phyloP scores from a whole-genome alignment of 2,329 filamentous ascomycete genomes.

The Apiospora arundinis region DNA sequence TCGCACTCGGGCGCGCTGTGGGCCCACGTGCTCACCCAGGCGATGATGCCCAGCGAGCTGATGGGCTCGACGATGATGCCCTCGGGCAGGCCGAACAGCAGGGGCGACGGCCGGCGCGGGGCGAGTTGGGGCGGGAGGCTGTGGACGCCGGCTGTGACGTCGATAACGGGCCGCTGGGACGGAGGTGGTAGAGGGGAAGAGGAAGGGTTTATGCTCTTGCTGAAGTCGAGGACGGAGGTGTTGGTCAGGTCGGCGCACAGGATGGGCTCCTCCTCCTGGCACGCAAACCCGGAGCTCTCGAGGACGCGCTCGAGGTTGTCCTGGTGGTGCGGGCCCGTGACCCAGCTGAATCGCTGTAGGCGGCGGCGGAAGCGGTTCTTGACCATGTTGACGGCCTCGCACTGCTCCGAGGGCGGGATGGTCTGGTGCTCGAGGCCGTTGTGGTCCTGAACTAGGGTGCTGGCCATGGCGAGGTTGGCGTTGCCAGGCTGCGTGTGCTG shows the following conservation, averaged over 20 bases:
- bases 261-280: slow-evolving; percentile 27
- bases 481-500: neutral
- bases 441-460: slow-evolving; percentile 23
- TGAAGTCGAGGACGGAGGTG: neutral
- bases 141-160: neutral
- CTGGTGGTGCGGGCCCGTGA: slow-evolving; percentile 30
- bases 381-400: slow-evolving; percentile 25
- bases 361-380: slow-evolving; percentile 23
- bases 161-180: neutral
- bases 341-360: slow-evolving; percentile 28
- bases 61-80: slow-evolving; percentile 12
- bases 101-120: neutral
- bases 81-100: neutral
- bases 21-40: slow-evolving; percentile 29
- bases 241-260: slow-evolving; percentile 26
- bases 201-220: neutral
- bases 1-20: slow-evolving; percentile 14
- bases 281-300: slow-evolving; percentile 21
- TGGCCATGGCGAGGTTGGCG: neutral
- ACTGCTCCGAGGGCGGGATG: slow-evolving; percentile 23
- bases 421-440: slow-evolving; percentile 28
- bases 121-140: neutral
- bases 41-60: slow-evolving; percentile 10
- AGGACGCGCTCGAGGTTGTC: slow-evolving; percentile 28
- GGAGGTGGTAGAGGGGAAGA: neutral